A percentile compares a stretch with the other conserved stretches of the same genome.
Evolutionary conservation across 225 moss, liverwort and hornwort species (phyloP).

Genomic region (Marchantia paleacea): DNA sequence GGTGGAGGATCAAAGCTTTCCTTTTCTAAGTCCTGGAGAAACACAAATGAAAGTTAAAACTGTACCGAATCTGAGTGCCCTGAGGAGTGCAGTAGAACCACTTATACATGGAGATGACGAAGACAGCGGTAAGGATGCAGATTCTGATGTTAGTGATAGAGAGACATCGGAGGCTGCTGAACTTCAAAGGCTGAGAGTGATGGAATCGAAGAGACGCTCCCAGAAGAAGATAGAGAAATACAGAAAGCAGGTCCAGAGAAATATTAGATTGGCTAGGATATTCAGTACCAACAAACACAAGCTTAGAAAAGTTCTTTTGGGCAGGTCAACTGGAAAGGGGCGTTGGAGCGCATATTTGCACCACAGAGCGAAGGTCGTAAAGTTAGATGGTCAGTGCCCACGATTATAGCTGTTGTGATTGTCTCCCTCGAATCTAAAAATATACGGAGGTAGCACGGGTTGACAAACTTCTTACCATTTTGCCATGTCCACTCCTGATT

Average conservation of each 20-base stretch:
- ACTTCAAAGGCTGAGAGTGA: background rate
- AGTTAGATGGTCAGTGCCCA: background rate
- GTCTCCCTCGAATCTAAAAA: background rate
- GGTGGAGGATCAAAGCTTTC: constrained; percentile 2
- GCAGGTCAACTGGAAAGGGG: background rate
- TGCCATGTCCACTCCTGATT: background rate
- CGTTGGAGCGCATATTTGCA: background rate
- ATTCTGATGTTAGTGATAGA: constrained; percentile 3
- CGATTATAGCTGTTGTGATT: background rate
- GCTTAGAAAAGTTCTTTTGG: background rate
- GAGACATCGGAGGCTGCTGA: background rate
- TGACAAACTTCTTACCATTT: background rate
- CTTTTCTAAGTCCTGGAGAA: background rate
- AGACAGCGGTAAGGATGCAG: background rate
- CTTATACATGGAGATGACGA: background rate
- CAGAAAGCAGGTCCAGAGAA: background rate
- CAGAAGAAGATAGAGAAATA: constrained; percentile 12
- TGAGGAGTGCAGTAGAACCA: constrained; percentile 11
- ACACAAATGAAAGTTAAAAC: background rate
- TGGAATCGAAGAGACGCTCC: background rate
- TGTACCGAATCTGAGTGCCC: constrained; percentile 16
- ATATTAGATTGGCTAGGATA: background rate
- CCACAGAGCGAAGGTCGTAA: background rate
- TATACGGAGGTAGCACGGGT: background rate
- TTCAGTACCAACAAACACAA: background rate